Base-by-base conservation (phyloP, 192 early-diverging fungal species). In the Coemansia interrupta region DNA sequence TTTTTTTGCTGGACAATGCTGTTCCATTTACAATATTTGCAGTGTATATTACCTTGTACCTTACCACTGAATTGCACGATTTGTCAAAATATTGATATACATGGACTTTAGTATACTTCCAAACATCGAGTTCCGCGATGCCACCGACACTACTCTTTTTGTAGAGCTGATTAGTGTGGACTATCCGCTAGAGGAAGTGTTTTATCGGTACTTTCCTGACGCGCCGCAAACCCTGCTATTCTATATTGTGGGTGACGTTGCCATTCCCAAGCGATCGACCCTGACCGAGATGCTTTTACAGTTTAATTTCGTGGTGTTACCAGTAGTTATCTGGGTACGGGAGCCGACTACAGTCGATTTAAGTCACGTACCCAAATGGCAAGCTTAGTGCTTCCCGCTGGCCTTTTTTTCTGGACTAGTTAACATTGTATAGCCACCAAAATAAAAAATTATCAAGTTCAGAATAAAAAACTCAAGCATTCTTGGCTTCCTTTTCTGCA, bases 101-200 rank as follows among this genome's bases (percentile, higher is more conserved):
- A 36, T 36, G 32, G 32, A 36, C 1, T 36, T 36, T 36, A 36
- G 32, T 8, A 8, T 36, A 36, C 1, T 7, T 19, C 48, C 54
- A 15, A 78, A 72, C 30, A 53, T 78, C 28, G 74, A 78, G 60
- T 78, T 78, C 40, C 68, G 74, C 26, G 74, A 78, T 54, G 69
- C 74, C 13, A 15, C 62, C 8, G 54, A 72, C 44, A 23, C 61
- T 30, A 49, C 72, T 8, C 59, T 78, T 44, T 78, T 78, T 39
- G 44, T 49, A 54, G 74, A 78, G 36, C 39, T 51, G 0, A 47
- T 78, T 11, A 78, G 69, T 43, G 29, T 14, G 39, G 69, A 78
- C 29, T 78, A 78, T 26, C 49, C 65, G 19, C 41, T 78, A 8
- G 74, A 72, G n/a, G 74, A 78, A 11, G 61, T 78, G 11, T 78